Percentiles rank a stretch among this genome's conserved stretches.
Conservation (phyloP, 179 eudicot species). For the Actinidia arguta region DNA sequence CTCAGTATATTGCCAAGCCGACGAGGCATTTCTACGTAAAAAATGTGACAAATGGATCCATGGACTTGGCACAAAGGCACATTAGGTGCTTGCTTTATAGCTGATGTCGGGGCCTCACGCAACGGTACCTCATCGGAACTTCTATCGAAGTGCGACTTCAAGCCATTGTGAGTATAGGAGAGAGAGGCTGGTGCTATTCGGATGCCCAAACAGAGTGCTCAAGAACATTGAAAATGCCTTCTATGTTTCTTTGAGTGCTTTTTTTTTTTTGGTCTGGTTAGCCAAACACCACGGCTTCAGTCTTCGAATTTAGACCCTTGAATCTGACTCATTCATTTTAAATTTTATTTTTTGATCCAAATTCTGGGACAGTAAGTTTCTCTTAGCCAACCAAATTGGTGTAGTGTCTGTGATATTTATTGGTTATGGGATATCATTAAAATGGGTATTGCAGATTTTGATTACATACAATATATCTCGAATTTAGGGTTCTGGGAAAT, state of each 20-base stretch:
- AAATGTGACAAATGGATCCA: conserved; percentile 57
- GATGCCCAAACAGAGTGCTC: conserved; percentile 2
- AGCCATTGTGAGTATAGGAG: not conserved
- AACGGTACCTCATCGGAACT: conserved; percentile 36
- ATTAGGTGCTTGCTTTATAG: conserved; percentile 46
- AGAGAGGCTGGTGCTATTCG: conserved; percentile 14
- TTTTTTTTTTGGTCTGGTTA: no score
- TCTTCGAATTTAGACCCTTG: no score
- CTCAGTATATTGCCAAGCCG: conserved; percentile 49
- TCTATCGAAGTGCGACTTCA: conserved; percentile 31
- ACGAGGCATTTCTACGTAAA: conserved; percentile 48
- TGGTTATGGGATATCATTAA: not conserved
- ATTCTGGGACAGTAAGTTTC: no score
- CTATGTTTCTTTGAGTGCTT: conserved; percentile 28
- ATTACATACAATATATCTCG: no score
- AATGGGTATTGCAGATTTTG: not conserved
- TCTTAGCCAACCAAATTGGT: not conserved
- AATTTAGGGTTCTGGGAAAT: not conserved
- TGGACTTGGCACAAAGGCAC: conserved; percentile 55
- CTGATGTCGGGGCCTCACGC: conserved; percentile 40
- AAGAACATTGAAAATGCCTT: conserved; percentile 22
- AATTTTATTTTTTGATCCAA: no score
- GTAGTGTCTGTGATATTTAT: not conserved
- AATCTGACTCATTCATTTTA: no score
- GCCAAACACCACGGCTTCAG: no score